Conservation (phyloP, 2,329 filamentous ascomycete genomes). For the Talaromyces pinophilus region DNA sequence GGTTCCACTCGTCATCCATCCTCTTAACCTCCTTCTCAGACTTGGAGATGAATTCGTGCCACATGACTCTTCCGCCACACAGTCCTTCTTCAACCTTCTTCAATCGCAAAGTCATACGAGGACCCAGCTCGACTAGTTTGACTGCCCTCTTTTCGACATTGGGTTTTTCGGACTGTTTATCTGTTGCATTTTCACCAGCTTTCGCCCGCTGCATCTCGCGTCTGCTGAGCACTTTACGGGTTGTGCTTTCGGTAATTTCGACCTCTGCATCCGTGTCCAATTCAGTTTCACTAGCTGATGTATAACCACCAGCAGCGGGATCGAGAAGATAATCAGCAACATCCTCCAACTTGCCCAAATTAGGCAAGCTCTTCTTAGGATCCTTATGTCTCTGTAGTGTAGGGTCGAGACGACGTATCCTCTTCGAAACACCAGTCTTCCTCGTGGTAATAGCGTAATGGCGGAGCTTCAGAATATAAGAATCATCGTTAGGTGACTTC, state of each 20-base stretch:
- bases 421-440: conserved; percentile 78
- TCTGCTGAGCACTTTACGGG: conserved; percentile 56
- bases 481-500: conserved; percentile 55
- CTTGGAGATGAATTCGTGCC: conserved; percentile 95
- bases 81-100: conserved; percentile 96
- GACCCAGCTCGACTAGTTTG: conserved; percentile 88
- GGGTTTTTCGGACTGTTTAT: conserved; percentile 44
- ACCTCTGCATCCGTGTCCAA: conserved; percentile 94
- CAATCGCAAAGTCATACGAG: conserved; percentile 81
- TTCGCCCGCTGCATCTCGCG: conserved; percentile 53
- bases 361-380: conserved; percentile 74
- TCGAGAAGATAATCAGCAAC: conserved; percentile 94
- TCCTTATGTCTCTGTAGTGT: conserved; percentile 75
- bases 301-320: conserved; percentile 75
- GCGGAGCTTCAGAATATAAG: conserved; percentile 81
- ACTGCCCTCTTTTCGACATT: conserved; percentile 81
- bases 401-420: conserved; percentile 78
- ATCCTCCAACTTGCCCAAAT: conserved; percentile 86
- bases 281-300: conserved; percentile 90
- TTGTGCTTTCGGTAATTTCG: conserved; percentile 67
- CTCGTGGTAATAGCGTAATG: conserved; percentile 96
- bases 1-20: conserved; percentile 80
- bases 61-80: conserved; percentile 88
- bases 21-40: conserved; percentile 72
- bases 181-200: conserved; percentile 48